phyloP scores from a whole-genome alignment of 441 rosid species.

The Metrosideros polymorpha region DNA sequence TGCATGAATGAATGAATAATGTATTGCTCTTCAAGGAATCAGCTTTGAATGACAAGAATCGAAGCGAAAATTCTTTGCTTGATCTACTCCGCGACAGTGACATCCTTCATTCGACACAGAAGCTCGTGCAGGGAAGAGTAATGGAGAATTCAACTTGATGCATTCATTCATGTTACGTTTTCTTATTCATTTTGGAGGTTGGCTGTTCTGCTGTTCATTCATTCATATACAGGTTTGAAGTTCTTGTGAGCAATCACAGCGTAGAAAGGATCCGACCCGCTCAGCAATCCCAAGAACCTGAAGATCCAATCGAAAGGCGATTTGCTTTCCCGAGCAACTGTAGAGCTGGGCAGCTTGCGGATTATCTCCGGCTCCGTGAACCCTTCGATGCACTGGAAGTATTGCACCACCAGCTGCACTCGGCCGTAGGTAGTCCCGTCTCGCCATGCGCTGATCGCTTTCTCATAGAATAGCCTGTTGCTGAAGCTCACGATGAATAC shows the following conservation, averaged over 20 bases:
- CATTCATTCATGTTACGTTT: not conserved
- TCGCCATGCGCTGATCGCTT: conserved; percentile 75
- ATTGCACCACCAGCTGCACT: conserved; percentile 60
- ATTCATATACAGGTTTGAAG: conserved; percentile 60
- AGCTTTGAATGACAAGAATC: not conserved
- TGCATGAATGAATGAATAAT: not conserved
- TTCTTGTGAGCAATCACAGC: conserved; percentile 78
- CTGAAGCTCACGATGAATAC: conserved; percentile 73
- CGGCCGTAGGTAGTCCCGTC: conserved; percentile 70
- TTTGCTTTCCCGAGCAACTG: conserved; percentile 13
- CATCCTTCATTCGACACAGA: not conserved
- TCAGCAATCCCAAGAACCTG: conserved; percentile 39
- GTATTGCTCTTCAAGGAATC: not conserved
- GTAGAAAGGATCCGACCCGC: conserved; percentile 73
- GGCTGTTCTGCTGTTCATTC: not conserved
- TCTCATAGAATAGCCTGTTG: conserved; percentile 84
- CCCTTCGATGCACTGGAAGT: conserved; percentile 67
- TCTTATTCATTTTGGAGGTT: not conserved
- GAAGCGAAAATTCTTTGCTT: not conserved
- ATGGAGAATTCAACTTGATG: not conserved
- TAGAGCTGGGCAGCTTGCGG: conserved; percentile 27
- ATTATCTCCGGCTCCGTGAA: conserved; percentile 65
- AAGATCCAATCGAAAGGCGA: conserved; percentile 39
- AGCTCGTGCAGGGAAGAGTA: not conserved
- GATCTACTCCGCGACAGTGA: not conserved